These are phyloP conservation scores for Penicillium sp. DNA, from an alignment of 2,329 filamentous ascomycete species.

Conservation along the genomic window DNA sequence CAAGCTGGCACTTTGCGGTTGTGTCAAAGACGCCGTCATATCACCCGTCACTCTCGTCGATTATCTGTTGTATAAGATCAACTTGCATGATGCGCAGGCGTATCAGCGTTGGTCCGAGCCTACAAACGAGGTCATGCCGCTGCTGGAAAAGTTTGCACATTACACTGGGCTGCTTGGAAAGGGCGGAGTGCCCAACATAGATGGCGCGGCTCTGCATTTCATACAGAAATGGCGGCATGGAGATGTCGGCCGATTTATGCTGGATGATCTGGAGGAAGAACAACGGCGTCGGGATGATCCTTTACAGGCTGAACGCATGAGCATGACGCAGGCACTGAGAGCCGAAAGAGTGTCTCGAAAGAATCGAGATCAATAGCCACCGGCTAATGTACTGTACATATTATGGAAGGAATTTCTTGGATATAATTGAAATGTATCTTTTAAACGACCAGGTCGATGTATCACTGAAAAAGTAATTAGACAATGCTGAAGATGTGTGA, in stretches of 20 bases:
- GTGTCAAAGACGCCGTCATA: slow-evolving; percentile 86
- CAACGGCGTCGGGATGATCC: slow-evolving; percentile 50
- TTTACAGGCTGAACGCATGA: slow-evolving; percentile 34
- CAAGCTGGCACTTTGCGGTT: slow-evolving; percentile 86
- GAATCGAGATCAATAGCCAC: slow-evolving; percentile 22
- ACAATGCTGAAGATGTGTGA: slow-evolving; percentile 18
- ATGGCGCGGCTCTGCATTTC: slow-evolving; percentile 74
- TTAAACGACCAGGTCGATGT: slow-evolving; percentile 4
- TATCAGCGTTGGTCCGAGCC: slow-evolving; percentile 66
- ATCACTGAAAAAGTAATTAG: background rate
- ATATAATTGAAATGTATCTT: slow-evolving; percentile 6
- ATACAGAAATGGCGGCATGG: slow-evolving; percentile 81
- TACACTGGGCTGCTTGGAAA: slow-evolving; percentile 74
- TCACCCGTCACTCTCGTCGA: slow-evolving; percentile 76
- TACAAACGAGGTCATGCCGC: slow-evolving; percentile 77
- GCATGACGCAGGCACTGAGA: slow-evolving; percentile 46
- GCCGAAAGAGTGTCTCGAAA: slow-evolving; percentile 36
- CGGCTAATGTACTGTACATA: slow-evolving; percentile 26
- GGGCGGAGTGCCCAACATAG: slow-evolving; percentile 68
- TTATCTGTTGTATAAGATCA: slow-evolving; percentile 84
- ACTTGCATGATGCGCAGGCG: slow-evolving; percentile 60
- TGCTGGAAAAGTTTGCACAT: slow-evolving; percentile 68
- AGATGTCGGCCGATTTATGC: slow-evolving; percentile 68
- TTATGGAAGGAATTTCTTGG: slow-evolving; percentile 11
- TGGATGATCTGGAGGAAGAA: slow-evolving; percentile 71